Conservation (phyloP, 805 yeast species). For the Kazachstania viticola region DNA sequence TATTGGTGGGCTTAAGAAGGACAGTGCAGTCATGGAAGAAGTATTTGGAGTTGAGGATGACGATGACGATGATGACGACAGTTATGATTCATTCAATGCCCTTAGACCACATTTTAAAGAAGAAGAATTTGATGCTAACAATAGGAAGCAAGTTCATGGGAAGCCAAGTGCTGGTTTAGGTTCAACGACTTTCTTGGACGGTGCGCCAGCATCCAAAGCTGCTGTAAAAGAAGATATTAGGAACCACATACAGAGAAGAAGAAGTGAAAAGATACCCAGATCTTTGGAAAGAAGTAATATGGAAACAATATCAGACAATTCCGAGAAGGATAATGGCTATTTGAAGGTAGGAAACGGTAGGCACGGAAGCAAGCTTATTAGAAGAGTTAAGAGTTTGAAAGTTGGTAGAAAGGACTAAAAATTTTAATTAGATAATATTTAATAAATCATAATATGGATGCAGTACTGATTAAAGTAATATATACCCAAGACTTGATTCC, state of each 20-base stretch:
- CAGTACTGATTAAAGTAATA: no score
- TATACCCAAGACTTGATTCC: no score
- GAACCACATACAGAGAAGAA: slow-evolving; percentile 37
- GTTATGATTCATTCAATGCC: slow-evolving; percentile 39
- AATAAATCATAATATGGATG: no score
- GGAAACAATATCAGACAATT: neutral
- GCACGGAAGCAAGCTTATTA: neutral
- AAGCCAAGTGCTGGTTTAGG: slow-evolving; percentile 80
- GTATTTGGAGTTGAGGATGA: slow-evolving; percentile 59
- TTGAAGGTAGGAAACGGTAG: neutral
- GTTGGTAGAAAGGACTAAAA: neutral
- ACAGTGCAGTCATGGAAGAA: slow-evolving; percentile 51
- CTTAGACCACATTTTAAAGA: neutral
- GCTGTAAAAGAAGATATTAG: slow-evolving; percentile 30
- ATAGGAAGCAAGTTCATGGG: slow-evolving; percentile 69
- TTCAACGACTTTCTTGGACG: slow-evolving; percentile 82
- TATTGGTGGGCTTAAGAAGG: slow-evolving; percentile 43
- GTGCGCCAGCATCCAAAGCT: slow-evolving; percentile 72
- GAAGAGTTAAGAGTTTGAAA: neutral
- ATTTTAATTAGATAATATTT: no score
- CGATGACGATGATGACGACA: slow-evolving; percentile 29
- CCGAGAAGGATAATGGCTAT: neutral
- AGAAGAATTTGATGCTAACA: neutral
- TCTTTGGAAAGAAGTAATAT: neutral
- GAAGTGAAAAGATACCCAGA: neutral